Evolutionary conservation across 495 filamentous ascomycete species (phyloP).

Genomic region (Lichenothelia convexa): DNA sequence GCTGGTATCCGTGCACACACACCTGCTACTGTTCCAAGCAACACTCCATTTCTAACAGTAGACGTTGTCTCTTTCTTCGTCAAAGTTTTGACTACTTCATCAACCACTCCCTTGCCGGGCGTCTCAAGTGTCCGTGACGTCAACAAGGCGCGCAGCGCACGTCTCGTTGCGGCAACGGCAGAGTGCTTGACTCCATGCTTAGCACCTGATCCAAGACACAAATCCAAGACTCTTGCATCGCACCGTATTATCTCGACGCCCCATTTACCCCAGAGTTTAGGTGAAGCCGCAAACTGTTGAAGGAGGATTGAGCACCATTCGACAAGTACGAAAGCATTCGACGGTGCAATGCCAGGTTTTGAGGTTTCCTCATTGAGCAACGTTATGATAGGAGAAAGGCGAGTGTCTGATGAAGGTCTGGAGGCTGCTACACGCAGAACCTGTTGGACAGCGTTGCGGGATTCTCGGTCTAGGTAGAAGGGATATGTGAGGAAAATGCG

Average conservation of each 20-base stretch:
- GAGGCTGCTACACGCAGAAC: slow-evolving; percentile 48
- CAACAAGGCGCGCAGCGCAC: slow-evolving; percentile 14
- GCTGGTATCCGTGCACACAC: slow-evolving; percentile 53
- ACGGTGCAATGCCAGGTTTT: slow-evolving; percentile 55
- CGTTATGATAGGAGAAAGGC: slow-evolving; percentile 41
- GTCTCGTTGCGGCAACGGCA: slow-evolving; percentile 49
- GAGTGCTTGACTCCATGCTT: slow-evolving; percentile 41
- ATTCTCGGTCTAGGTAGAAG: slow-evolving; percentile 69
- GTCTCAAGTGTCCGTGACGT: slow-evolving; percentile 46
- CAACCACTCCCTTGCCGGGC: slow-evolving; percentile 36
- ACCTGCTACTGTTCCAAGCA: slow-evolving; percentile 72
- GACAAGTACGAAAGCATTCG: slow-evolving; percentile 71
- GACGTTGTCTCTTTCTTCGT: slow-evolving; percentile 42
- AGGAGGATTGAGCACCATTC: slow-evolving; percentile 73
- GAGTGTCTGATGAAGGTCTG: slow-evolving; percentile 29
- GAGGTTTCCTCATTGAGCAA: slow-evolving; percentile 41
- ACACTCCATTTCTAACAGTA: slow-evolving; percentile 46
- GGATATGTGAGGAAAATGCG: slow-evolving; percentile 71
- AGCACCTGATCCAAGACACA: slow-evolving; percentile 45
- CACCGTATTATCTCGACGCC: slow-evolving; percentile 42
- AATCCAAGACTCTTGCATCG: slow-evolving; percentile 53
- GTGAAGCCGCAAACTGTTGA: slow-evolving; percentile 33
- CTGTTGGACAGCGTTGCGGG: slow-evolving; percentile 59
- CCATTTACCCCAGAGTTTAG: slow-evolving; percentile 41
- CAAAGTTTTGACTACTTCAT: slow-evolving; percentile 43